Evolutionary conservation across 805 yeast species (phyloP).

Genomic region (Sungouiella blattae): DNA sequence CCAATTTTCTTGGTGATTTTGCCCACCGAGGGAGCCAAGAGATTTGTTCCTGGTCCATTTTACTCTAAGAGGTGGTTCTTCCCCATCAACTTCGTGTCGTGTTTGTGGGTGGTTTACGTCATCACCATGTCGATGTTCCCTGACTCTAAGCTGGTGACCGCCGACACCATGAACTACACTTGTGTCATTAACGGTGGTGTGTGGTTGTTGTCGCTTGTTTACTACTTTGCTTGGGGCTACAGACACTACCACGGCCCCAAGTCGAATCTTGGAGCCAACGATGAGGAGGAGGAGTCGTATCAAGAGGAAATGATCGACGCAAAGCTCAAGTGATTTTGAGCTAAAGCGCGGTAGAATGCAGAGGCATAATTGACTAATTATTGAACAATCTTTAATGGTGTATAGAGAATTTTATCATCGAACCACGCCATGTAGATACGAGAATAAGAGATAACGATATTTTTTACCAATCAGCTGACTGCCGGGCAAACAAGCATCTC

Average conservation of each 20-base stretch:
- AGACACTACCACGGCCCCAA: conserved; percentile 56
- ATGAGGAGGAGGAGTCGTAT: not conserved
- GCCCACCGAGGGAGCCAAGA: conserved; percentile 41
- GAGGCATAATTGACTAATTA: too few relatives aligned
- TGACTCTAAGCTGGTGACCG: conserved; percentile 32
- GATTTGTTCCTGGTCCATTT: conserved; percentile 63
- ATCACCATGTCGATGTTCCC: conserved; percentile 64
- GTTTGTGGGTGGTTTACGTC: conserved; percentile 47
- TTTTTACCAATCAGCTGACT: too few relatives aligned
- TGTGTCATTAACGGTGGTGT: conserved; percentile 60
- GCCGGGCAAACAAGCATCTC: too few relatives aligned
- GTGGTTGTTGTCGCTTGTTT: conserved; percentile 50
- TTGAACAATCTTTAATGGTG: too few relatives aligned
- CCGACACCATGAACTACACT: conserved; percentile 63
- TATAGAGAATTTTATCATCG: too few relatives aligned
- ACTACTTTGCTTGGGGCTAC: conserved; percentile 50
- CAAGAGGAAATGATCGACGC: not conserved
- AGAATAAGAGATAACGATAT: too few relatives aligned
- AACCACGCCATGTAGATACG: too few relatives aligned
- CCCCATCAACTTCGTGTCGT: conserved; percentile 42
- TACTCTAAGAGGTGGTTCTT: conserved; percentile 50
- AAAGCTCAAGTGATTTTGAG: not conserved
- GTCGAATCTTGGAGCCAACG: not conserved
- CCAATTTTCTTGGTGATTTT: conserved; percentile 34
- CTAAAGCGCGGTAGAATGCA: too few relatives aligned